Percentiles rank a stretch among this genome's conserved stretches.
Evolutionary conservation across 108 stramenopile genomes (phyloP).

Genomic region (Nitzschia palea): DNA sequence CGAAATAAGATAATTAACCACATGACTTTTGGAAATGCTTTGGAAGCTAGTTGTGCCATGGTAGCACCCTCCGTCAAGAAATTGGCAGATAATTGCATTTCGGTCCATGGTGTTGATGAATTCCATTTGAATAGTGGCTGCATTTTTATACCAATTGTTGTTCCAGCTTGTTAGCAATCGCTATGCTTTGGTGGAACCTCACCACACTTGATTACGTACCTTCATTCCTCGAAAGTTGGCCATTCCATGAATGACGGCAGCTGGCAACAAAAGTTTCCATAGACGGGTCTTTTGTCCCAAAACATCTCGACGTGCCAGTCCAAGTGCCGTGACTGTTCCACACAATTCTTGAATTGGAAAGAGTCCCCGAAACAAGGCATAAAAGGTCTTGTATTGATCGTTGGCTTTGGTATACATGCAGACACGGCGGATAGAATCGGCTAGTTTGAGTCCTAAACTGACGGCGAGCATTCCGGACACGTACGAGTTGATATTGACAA

Average conservation of each 20-base stretch:
- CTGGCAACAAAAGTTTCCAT: slow-evolving; percentile 76
- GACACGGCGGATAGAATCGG: slow-evolving; percentile 74
- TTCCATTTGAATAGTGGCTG: slow-evolving; percentile 93
- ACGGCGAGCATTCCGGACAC: slow-evolving; percentile 80
- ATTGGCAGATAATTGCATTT: slow-evolving; percentile 85
- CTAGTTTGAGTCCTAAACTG: slow-evolving; percentile 76
- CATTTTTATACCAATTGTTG: too few relatives aligned
- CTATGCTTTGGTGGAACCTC: neutral
- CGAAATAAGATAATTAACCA: slow-evolving; percentile 79
- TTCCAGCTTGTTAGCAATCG: too few relatives aligned
- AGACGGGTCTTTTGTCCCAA: slow-evolving; percentile 69
- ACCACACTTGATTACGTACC: slow-evolving; percentile 11
- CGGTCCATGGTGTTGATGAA: slow-evolving; percentile 90
- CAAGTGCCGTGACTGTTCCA: slow-evolving; percentile 91
- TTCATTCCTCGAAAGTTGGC: slow-evolving; percentile 93
- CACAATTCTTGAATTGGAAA: slow-evolving; percentile 96
- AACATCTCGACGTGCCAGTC: slow-evolving; percentile 82
- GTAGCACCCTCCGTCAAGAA: slow-evolving; percentile 17
- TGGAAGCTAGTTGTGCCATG: slow-evolving; percentile 23
- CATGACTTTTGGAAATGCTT: slow-evolving; percentile 76
- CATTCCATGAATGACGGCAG: slow-evolving; percentile 88
- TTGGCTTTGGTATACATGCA: slow-evolving; percentile 83
- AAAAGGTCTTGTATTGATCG: slow-evolving; percentile 65
- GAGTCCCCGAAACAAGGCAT: slow-evolving; percentile 82
- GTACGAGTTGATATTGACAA: slow-evolving; percentile 82